Base-by-base conservation (phyloP, 78 protist species). In the Dictyostelium intermedium region DNA sequence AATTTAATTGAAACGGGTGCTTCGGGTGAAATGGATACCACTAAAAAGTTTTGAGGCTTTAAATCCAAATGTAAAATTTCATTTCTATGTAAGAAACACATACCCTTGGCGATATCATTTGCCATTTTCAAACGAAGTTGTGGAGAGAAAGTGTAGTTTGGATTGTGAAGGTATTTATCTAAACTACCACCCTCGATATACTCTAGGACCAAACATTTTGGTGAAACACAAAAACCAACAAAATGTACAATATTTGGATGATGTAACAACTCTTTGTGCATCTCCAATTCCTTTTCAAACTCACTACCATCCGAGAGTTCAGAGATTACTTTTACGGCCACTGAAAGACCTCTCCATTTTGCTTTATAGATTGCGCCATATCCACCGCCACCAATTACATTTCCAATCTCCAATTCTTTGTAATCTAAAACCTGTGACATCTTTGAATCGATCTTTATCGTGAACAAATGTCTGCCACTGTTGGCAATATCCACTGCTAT, bases 11-110 rank as follows among this genome's bases (percentile, higher is more conserved):
- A 81, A 5, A 89, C 94, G 0, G 94, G 94, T 50, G 94, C 86
- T 23, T 89, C 86, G 69, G 35, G 60, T 47, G 84, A 74, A 6
- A 80, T 25, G 10, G 83, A 69, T 7, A 89, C 94, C 16, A 89
- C 89, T 47, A 91, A 91, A 45, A 92, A 85, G 41, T 92, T 92
- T 82, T 92, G 93, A 39, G 96, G 96, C 16, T 92, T 92, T 41
- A 92, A 82, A 63, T 92, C 96, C 18, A 85, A 81, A 82, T 92
- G 96, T 32, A 86, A 84, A 73, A 92, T 92, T 30, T 86, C 92
- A 61, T 84, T 92, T 53, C 87, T 73, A 37, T 92, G 96, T 27
- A 92, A 20, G n/a, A 92, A 92, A 18, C 91, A 83, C 96, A 92
- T 92, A 18, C 96, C 96, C 70, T 85, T 82, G 0, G 96, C 96